These are phyloP conservation scores for Waltergamsia citrina DNA, from an alignment of 2,329 filamentous ascomycete genomes.

Conservation along the genomic window DNA sequence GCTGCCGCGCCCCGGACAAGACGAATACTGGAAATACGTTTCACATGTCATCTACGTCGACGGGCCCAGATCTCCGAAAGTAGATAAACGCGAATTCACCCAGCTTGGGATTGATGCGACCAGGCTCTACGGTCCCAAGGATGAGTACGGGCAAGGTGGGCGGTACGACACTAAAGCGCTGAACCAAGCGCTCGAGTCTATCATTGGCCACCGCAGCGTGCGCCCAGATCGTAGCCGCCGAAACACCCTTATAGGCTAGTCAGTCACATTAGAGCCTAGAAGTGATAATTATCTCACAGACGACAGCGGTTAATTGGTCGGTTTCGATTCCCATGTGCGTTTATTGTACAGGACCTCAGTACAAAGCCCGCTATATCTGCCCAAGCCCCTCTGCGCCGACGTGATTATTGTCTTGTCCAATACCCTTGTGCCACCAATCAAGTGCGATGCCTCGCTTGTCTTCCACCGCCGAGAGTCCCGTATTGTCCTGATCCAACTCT, in stretches of 20 bases:
- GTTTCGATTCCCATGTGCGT: too few species aligned
- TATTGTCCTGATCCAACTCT: too few species aligned
- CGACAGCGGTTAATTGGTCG: too few species aligned
- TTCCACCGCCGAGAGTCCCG: too few species aligned
- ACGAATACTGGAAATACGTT: slow-evolving; percentile 59
- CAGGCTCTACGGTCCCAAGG: slow-evolving; percentile 62
- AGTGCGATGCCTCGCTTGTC: too few species aligned
- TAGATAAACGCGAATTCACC: slow-evolving; percentile 56
- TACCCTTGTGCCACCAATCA: too few species aligned
- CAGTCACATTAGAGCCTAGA: too few species aligned
- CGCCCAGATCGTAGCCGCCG: slow-evolving; percentile 27
- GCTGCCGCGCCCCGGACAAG: slow-evolving; percentile 21
- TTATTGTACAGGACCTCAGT: too few species aligned
- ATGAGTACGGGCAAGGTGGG: slow-evolving; percentile 28
- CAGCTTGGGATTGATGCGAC: slow-evolving; percentile 68
- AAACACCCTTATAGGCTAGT: slow-evolving; percentile 31
- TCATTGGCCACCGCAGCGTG: slow-evolving; percentile 51
- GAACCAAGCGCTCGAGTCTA: slow-evolving; percentile 64
- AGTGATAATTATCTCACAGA: too few species aligned
- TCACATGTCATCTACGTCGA: slow-evolving; percentile 79
- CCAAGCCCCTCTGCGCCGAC: too few species aligned
- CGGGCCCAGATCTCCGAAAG: slow-evolving; percentile 55
- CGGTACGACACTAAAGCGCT: slow-evolving; percentile 71
- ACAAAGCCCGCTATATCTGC: too few species aligned
- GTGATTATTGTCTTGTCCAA: too few species aligned